Evolutionary conservation across 768 basidiomycete genomes (phyloP), one percentile per base, ranked within the genome.

Genomic region (Lactarius vividus): DNA sequence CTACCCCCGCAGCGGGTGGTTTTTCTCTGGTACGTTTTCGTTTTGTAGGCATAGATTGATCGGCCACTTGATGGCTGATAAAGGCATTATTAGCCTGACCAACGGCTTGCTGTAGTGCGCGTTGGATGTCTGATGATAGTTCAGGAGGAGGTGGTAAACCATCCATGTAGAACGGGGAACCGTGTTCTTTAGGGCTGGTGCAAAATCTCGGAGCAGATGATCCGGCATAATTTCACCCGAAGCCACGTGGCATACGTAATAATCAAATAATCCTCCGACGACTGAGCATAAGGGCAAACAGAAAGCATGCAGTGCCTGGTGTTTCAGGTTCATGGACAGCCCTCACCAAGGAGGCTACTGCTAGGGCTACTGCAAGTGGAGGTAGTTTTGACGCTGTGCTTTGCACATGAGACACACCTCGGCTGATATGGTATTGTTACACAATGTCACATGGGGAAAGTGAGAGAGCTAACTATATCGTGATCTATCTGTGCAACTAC

Each of bases 21-120:
- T 39, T 65, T 39, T 72, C 71, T 54, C 58, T 71, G 33, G 10
- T 78, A 79, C 70, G 80, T 80, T 63, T 79, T 77, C 64, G 70
- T 71, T 71, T 75, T 79, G 59, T 74, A 62, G 40, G 57, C 10
- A 23, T 66, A 5, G 72, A 53, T 46, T 67, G 67, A 54, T 49
- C 64, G 4, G 64, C 29, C 9, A 42, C 69, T 64, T 73, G 75
- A 31, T 72, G 73, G 46, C 70, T 74, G 0, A 72, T 65, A 39
- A 76, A 79, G 9, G 78, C 77, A 67, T 75, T 74, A 70, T 82
- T 83, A 57, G 75, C 81, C 67, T 82, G 77, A 33, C 79, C 82
- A 61, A 82, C 75, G 39, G 81, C 81, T 64, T 80, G 78, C 69
- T 83, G 80, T n/a, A 83, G 76, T n/a, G 81, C 83, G 62, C 77